Percentiles rank a stretch among this genome's conserved stretches.
Evolutionary conservation across 352 stramenopile genomes (phyloP).

Genomic region (Aphanomyces stellatus): DNA sequence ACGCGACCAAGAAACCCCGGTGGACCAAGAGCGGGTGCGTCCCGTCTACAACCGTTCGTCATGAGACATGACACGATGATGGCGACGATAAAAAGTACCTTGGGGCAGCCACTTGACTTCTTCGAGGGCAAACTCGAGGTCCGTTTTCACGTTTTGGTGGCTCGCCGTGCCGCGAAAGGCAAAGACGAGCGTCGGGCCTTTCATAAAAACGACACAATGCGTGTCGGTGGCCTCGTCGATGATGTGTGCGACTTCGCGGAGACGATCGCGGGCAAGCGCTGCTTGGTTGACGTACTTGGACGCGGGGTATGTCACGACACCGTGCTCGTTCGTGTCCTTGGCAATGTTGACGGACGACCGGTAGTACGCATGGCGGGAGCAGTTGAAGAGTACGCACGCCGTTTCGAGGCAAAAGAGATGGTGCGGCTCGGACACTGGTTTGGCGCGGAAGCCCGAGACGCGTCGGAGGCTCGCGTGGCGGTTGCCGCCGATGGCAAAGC

Average conservation of each 20-base stretch:
- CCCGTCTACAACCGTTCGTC: neutral
- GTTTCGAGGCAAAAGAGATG: constrained; percentile 14
- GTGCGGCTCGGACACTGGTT: constrained; percentile 1
- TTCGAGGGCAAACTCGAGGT: constrained; percentile 25
- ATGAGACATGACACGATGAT: too few relatives aligned
- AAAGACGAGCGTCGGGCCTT: constrained; percentile 26
- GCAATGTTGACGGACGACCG: neutral
- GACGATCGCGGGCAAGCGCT: neutral
- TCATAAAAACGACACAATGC: constrained; percentile 28
- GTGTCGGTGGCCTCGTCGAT: constrained; percentile 31
- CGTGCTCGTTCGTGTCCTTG: neutral
- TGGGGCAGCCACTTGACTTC: neutral
- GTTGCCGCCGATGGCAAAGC: too few relatives aligned
- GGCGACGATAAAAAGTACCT: too few relatives aligned
- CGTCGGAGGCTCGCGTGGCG: neutral
- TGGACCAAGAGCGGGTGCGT: constrained; percentile 27
- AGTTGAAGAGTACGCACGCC: constrained; percentile 6
- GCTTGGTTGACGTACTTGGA: constrained; percentile 10
- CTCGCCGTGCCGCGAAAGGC: constrained; percentile 36
- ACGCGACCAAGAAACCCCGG: constrained; percentile 34
- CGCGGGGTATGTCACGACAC: neutral
- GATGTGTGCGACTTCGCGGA: constrained; percentile 23
- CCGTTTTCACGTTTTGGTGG: constrained; percentile 35
- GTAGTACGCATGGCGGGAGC: constrained; percentile 14
- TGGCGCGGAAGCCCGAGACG: neutral